Evolutionary conservation across 169 alveolate species (phyloP).

Genomic region (Plasmodium billcollinsi): DNA sequence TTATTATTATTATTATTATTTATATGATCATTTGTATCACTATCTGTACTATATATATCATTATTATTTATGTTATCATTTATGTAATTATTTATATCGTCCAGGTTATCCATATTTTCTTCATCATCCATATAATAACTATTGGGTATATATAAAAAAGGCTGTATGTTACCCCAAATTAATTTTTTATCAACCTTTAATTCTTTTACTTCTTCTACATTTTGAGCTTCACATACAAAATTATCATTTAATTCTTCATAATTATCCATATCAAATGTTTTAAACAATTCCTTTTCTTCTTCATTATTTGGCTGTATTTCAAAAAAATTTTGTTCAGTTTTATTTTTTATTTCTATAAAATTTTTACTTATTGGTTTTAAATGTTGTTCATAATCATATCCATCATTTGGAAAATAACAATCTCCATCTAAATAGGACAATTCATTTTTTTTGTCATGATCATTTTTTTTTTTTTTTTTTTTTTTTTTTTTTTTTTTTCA

Average conservation of each 20-base stretch:
- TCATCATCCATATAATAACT: neutral
- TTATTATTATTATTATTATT: neutral
- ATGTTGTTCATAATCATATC: constrained; percentile 86
- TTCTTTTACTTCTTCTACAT: constrained; percentile 49
- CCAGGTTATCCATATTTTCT: too few species aligned
- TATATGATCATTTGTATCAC: neutral
- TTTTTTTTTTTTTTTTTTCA: neutral
- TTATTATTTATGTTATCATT: neutral
- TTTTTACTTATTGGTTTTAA: constrained; percentile 81
- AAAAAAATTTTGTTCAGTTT: constrained; percentile 25
- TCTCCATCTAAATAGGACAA: constrained; percentile 83
- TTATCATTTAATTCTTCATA: constrained; percentile 85
- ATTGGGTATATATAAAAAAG: constrained; percentile 27
- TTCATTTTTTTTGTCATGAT: constrained; percentile 10
- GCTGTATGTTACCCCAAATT: constrained; percentile 82
- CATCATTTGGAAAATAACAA: constrained; percentile 88
- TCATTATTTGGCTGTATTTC: constrained; percentile 56
- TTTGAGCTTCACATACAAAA: constrained; percentile 83
- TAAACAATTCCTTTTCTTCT: constrained; percentile 81
- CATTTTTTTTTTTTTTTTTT: constrained; percentile 14
- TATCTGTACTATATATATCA: neutral
- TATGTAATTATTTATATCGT: neutral
- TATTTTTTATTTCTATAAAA: constrained; percentile 78
- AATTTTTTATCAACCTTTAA: constrained; percentile 78
- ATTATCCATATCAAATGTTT: constrained; percentile 79